Evolutionary conservation across 148 eudicot genomes (phyloP).

Genomic region (Rhododendron griersonianum): DNA sequence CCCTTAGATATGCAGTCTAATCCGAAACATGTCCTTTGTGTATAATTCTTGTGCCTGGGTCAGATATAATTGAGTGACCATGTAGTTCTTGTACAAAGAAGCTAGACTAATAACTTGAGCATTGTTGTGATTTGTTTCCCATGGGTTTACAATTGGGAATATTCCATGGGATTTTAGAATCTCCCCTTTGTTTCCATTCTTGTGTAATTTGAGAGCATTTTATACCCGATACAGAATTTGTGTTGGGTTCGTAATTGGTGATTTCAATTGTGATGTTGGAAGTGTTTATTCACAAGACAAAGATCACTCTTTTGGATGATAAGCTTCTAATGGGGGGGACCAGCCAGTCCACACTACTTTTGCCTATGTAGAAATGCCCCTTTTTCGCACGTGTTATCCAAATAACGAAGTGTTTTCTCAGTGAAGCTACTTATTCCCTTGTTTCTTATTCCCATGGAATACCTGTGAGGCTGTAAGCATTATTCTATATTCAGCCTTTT

Average conservation of each 20-base stretch:
- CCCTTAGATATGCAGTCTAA: neutral
- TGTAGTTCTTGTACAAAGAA: neutral
- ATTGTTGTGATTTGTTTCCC: neutral
- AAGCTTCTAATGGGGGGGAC: conserved; percentile 14
- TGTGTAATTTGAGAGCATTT: neutral
- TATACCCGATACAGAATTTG: neutral
- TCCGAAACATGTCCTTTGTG: neutral
- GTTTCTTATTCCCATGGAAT: conserved; percentile 7
- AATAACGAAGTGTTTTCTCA: conserved; percentile 6
- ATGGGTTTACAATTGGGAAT: neutral
- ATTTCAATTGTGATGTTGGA: neutral
- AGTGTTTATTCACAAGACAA: conserved; percentile 10
- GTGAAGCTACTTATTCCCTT: neutral
- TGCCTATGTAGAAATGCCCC: neutral
- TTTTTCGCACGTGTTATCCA: neutral
- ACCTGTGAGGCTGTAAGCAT: conserved; percentile 5
- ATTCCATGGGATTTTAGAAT: neutral
- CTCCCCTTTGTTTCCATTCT: neutral
- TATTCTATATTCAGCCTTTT: neutral
- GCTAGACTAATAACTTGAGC: neutral
- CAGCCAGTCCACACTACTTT: conserved; percentile 6
- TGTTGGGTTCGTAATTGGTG: neutral
- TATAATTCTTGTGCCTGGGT: neutral
- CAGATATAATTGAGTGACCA: neutral
- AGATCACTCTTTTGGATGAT: conserved; percentile 7